phyloP scores from a whole-genome alignment of 2,329 filamentous ascomycete species.

The Calonectria hongkongensis region DNA sequence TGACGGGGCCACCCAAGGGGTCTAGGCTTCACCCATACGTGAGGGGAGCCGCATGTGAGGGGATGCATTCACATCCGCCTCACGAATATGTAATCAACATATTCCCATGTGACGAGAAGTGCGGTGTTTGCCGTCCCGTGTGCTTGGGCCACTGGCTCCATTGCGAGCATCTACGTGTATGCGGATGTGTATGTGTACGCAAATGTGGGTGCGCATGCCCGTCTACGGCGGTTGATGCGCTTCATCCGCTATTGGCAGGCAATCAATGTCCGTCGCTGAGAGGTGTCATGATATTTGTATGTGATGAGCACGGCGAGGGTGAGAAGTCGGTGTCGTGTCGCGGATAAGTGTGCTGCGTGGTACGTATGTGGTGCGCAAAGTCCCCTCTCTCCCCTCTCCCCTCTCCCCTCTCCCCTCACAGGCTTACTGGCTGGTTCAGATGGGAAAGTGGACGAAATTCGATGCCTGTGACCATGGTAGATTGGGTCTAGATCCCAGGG shows the following conservation, averaged over 20 bases:
- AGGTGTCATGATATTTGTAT: not conserved
- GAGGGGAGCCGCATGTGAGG: conserved; percentile 20
- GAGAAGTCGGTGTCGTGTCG: not conserved
- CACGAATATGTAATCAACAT: conserved; percentile 13
- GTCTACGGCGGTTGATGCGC: conserved; percentile 15
- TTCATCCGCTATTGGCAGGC: not conserved
- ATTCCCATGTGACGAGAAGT: not conserved
- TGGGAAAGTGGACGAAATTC: conserved; percentile 48
- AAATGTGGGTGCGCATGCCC: not conserved
- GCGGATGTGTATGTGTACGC: too few relatives aligned
- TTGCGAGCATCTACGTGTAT: not conserved
- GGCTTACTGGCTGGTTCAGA: conserved; percentile 24
- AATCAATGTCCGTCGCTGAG: not conserved
- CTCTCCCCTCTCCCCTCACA: not conserved
- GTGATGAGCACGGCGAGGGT: not conserved
- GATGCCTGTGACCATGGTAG: conserved; percentile 45
- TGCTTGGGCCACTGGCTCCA: conserved; percentile 11
- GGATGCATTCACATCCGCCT: conserved; percentile 7
- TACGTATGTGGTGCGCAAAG: not conserved
- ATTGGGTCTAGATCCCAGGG: conserved; percentile 48
- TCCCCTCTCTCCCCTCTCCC: not conserved
- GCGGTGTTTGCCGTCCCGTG: conserved; percentile 18
- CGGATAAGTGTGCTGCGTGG: not conserved
- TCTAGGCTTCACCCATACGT: conserved; percentile 11
- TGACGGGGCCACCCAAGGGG: conserved; percentile 8